phyloP scores from a whole-genome alignment of 176 grass and related monocot species.

The Thinopyrum elongatum region DNA sequence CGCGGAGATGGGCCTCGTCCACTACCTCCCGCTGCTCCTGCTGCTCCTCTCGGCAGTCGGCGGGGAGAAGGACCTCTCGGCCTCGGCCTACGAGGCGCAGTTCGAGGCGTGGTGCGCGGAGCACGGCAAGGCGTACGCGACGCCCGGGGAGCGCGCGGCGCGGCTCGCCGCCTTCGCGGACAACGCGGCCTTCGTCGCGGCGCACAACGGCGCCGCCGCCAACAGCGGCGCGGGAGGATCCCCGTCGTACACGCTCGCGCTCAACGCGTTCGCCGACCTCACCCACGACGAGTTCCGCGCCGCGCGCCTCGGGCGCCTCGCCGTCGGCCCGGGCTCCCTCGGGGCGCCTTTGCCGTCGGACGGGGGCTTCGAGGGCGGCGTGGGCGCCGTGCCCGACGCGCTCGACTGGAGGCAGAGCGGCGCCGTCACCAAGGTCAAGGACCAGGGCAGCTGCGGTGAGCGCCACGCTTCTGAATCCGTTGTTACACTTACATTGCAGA shows the following conservation, averaged over 20 bases:
- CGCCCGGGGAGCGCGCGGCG: constrained; percentile 55
- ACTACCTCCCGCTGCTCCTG: not conserved
- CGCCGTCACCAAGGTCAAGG: constrained; percentile 63
- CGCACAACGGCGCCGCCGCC: constrained; percentile 39
- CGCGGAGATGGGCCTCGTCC: constrained; percentile 1
- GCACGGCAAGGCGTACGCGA: constrained; percentile 61
- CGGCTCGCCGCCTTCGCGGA: constrained; percentile 61
- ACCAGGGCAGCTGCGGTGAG: constrained; percentile 81
- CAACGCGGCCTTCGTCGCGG: constrained; percentile 63
- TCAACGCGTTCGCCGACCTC: constrained; percentile 79
- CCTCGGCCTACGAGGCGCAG: constrained; percentile 37
- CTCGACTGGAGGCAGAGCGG: constrained; percentile 71
- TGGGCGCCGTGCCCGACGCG: constrained; percentile 41
- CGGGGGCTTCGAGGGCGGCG: not conserved
- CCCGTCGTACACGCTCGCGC: constrained; percentile 55
- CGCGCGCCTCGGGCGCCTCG: constrained; percentile 47
- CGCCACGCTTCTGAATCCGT: not conserved
- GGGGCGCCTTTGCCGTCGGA: not conserved
- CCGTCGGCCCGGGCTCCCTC: not conserved
- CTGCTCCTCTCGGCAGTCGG: not conserved
- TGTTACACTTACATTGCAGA: not conserved
- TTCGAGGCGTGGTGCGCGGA: constrained; percentile 76
- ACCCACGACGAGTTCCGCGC: constrained; percentile 61
- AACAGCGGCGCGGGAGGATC: not conserved
- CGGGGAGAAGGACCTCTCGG: not conserved